These are phyloP conservation scores for Microsporum ferrugineum DNA, from an alignment of 2,329 filamentous ascomycete species.

Conservation along the genomic window DNA sequence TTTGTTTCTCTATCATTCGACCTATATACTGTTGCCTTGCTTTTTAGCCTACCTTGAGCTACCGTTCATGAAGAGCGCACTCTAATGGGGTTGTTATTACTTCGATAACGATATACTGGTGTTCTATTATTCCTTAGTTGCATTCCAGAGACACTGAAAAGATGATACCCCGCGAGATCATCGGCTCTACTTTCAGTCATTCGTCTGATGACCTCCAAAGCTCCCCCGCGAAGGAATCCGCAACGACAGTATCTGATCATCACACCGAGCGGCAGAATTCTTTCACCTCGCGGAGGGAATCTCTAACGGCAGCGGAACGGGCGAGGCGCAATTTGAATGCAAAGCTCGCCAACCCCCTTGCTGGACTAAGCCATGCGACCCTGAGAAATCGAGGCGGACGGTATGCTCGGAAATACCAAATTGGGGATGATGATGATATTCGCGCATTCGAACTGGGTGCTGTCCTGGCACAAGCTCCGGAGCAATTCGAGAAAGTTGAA, in stretches of 20 bases:
- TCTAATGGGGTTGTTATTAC: neutral
- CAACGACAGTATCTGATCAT: neutral
- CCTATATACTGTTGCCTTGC: neutral
- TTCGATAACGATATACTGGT: neutral
- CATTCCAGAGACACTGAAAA: neutral
- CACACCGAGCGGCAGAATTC: constrained; percentile 9
- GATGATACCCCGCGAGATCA: neutral
- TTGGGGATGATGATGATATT: constrained; percentile 46
- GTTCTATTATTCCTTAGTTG: neutral
- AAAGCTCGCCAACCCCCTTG: constrained; percentile 44
- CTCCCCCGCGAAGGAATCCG: constrained; percentile 5
- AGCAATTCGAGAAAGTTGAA: constrained; percentile 40
- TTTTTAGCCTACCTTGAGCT: neutral
- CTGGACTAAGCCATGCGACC: constrained; percentile 39
- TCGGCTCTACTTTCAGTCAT: constrained; percentile 6
- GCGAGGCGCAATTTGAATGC: constrained; percentile 35
- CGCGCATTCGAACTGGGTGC: constrained; percentile 51
- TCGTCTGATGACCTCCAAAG: constrained; percentile 13
- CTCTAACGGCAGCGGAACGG: constrained; percentile 28
- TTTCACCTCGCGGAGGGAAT: constrained; percentile 10
- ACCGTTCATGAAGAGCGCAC: neutral
- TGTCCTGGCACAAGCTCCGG: constrained; percentile 45
- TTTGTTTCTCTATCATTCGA: neutral
- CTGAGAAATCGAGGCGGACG: constrained; percentile 46
- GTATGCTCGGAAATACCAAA: constrained; percentile 46